phyloP scores from a whole-genome alignment of 2,329 filamentous ascomycete species.

The Aspergillus cejpii region DNA sequence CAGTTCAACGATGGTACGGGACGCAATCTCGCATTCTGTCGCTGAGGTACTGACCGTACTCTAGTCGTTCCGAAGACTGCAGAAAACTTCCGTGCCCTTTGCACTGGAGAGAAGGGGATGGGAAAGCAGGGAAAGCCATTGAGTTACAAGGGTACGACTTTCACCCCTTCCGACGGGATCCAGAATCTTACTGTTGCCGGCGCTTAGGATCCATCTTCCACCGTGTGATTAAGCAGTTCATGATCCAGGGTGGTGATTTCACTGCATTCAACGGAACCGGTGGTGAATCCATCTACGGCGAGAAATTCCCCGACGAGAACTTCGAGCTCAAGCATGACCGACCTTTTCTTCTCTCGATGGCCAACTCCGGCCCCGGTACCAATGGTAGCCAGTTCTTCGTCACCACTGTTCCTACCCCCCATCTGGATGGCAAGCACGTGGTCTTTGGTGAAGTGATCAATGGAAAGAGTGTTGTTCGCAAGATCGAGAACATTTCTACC shows the following conservation, averaged over 20 bases:
- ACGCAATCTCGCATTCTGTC: neutral
- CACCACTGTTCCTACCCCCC: constrained; percentile 89
- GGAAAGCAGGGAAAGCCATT: constrained; percentile 77
- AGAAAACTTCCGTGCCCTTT: constrained; percentile 91
- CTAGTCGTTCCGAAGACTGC: constrained; percentile 83
- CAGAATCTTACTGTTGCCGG: constrained; percentile 2
- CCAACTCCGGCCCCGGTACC: constrained; percentile 89
- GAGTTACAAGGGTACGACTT: constrained; percentile 66
- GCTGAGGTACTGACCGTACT: constrained; percentile 44
- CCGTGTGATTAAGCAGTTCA: constrained; percentile 96
- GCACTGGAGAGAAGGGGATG: constrained; percentile 86
- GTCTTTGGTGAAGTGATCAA: constrained; percentile 92
- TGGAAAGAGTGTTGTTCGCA: constrained; percentile 83
- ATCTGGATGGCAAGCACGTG: constrained; percentile 93
- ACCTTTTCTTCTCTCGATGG: constrained; percentile 94
- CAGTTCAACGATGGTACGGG: constrained; percentile 46
- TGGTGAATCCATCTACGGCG: constrained; percentile 94
- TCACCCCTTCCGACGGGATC: neutral
- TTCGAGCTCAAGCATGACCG: constrained; percentile 87
- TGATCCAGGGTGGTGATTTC: constrained; percentile 98
- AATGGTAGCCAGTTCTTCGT: constrained; percentile 99
- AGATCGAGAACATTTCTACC: constrained; percentile 78
- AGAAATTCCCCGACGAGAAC: constrained; percentile 96
- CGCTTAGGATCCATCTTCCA: constrained; percentile 71
- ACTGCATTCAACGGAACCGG: constrained; percentile 90